Conservation (phyloP, 192 early-diverging fungal species). For the Phlyctochytrium bullatum region DNA sequence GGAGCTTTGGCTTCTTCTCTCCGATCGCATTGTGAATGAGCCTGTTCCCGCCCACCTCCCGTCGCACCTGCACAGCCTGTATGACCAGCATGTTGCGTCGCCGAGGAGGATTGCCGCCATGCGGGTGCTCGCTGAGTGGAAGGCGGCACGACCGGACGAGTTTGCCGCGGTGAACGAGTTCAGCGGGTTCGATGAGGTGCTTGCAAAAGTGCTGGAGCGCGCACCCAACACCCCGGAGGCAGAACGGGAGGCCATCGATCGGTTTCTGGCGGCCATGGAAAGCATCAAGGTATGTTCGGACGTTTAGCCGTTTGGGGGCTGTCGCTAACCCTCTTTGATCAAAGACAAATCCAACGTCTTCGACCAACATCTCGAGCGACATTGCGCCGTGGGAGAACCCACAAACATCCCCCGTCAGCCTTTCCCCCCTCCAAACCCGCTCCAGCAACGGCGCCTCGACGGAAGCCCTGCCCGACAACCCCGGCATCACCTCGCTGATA, state of each 20-base stretch:
- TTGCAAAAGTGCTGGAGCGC: not conserved
- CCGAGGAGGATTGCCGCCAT: not conserved
- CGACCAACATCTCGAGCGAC: not conserved
- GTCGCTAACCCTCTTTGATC: not conserved
- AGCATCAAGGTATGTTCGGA: not conserved
- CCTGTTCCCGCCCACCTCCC: not conserved
- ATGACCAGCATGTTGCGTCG: not conserved
- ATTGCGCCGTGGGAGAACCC: conserved; percentile 3
- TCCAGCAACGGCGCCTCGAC: not conserved
- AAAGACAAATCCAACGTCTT: not conserved
- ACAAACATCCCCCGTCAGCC: not conserved
- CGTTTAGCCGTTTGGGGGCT: not conserved
- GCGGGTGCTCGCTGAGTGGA: not conserved
- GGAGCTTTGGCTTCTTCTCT: not conserved
- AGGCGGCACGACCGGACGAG: too few species aligned
- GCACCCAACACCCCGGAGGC: not conserved
- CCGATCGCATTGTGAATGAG: not conserved
- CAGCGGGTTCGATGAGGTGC: not conserved
- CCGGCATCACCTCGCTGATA: not conserved
- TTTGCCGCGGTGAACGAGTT: too few species aligned
- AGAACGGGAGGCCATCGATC: not conserved
- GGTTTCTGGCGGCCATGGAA: not conserved
- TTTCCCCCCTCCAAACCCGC: too few species aligned
- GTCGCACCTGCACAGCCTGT: not conserved
- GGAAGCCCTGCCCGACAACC: not conserved